These are phyloP conservation scores for Agaricus blazei DNA, from an alignment of 768 basidiomycete species.

Conservation along the genomic window DNA sequence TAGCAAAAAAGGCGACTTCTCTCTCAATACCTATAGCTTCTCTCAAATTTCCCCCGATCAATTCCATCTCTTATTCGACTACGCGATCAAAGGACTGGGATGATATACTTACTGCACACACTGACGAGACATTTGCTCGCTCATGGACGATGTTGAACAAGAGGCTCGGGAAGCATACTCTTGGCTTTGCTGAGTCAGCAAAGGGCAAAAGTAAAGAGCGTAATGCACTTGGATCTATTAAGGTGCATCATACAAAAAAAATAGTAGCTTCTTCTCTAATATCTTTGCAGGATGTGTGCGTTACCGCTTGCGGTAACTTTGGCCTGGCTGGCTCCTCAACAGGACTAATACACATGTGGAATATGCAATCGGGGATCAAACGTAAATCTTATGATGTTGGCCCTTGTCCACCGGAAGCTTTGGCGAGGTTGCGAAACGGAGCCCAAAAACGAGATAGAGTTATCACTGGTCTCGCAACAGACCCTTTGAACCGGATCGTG, in stretches of 20 bases:
- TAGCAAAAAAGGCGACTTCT: constrained; percentile 73
- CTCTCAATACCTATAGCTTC: constrained; percentile 75
- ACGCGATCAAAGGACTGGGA: constrained; percentile 95
- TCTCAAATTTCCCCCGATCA: constrained; percentile 81
- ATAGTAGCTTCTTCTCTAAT: not conserved
- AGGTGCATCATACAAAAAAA: constrained; percentile 38
- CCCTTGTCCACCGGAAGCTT: constrained; percentile 50
- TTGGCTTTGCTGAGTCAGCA: constrained; percentile 50
- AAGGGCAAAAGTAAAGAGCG: constrained; percentile 46
- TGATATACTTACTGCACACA: constrained; percentile 88
- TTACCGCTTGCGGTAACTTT: constrained; percentile 96
- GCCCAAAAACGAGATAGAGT: constrained; percentile 43
- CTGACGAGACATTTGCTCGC: constrained; percentile 75
- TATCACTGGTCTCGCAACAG: constrained; percentile 81
- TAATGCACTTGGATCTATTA: constrained; percentile 54
- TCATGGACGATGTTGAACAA: constrained; percentile 88
- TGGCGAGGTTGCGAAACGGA: constrained; percentile 33
- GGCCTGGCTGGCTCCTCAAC: constrained; percentile 80
- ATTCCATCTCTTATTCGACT: constrained; percentile 71
- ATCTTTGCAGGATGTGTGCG: constrained; percentile 62
- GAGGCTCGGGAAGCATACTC: constrained; percentile 68
- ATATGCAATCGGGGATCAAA: constrained; percentile 90
- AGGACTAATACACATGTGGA: constrained; percentile 86
- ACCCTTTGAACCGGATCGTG: constrained; percentile 76
- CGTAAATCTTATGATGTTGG: constrained; percentile 75